These are phyloP conservation scores for Geotrichum restrictum DNA, from an alignment of 1,139 yeast genomes.

Conservation along the genomic window DNA sequence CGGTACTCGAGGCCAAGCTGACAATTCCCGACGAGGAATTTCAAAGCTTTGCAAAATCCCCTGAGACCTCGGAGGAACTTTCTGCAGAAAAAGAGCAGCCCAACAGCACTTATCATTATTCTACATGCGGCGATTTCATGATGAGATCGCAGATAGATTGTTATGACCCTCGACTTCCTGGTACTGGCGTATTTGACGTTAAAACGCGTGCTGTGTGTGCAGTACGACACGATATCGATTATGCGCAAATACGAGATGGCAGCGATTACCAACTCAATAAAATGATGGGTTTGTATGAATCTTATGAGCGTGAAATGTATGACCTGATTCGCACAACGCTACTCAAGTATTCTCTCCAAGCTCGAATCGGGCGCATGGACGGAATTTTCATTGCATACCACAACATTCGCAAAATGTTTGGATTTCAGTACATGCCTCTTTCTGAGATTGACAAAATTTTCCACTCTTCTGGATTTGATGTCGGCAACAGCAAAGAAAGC, in stretches of 20 bases:
- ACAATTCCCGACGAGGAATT: constrained; percentile 53
- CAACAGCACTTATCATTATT: constrained; percentile 60
- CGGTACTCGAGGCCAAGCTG: constrained; percentile 67
- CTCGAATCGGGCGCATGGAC: constrained; percentile 94
- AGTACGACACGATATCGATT: constrained; percentile 70
- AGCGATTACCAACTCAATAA: constrained; percentile 64
- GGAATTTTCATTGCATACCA: constrained; percentile 93
- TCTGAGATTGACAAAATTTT: constrained; percentile 61
- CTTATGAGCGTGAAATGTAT: constrained; percentile 71
- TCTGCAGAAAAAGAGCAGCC: constrained; percentile 20
- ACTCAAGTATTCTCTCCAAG: constrained; percentile 83
- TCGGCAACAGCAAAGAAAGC: constrained; percentile 9
- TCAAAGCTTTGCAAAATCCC: constrained; percentile 34
- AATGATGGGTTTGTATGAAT: constrained; percentile 62
- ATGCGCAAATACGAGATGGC: constrained; percentile 53
- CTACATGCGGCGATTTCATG: constrained; percentile 61
- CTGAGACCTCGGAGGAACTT: constrained; percentile 8
- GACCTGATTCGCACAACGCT: constrained; percentile 78
- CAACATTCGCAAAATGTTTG: constrained; percentile 74
- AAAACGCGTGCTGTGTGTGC: constrained; percentile 90
- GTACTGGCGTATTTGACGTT: constrained; percentile 86
- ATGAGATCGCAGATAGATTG: constrained; percentile 93
- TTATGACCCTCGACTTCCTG: constrained; percentile 69
- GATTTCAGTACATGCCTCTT: constrained; percentile 83
- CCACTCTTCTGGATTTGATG: constrained; percentile 40